phyloP scores from a whole-genome alignment of 148 eudicot species.

The Chenopodium suecicum region DNA sequence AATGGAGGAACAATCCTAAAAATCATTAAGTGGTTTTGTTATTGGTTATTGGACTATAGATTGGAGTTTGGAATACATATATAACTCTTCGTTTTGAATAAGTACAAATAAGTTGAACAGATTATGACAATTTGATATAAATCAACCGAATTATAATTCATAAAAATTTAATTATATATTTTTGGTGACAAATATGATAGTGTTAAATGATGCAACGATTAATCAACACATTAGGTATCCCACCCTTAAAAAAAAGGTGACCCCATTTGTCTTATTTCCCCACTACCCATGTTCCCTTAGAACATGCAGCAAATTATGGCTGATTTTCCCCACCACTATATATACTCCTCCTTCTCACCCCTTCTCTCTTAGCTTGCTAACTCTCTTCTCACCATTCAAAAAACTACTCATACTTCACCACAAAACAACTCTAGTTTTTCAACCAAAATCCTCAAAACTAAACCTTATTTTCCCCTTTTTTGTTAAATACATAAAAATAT shows the following conservation, averaged over 20 bases:
- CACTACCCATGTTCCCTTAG: constrained; percentile 58
- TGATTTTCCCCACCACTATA: constrained; percentile 43
- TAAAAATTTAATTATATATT: no score
- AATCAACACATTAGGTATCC: constrained; percentile 17
- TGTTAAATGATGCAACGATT: neutral
- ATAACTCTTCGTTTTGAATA: no score
- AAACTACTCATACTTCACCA: neutral
- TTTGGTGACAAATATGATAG: neutral
- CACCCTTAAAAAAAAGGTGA: constrained; percentile 18
- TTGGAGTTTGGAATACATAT: no score
- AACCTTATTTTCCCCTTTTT: no score
- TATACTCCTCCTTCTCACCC: neutral
- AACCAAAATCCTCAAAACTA: no score
- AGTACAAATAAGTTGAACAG: no score
- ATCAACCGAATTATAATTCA: no score
- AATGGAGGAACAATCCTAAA: no score
- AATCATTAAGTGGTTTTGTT: no score
- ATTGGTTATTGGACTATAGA: no score
- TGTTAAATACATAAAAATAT: constrained; percentile 2
- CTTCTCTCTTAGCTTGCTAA: neutral
- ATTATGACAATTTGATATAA: no score
- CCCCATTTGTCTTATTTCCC: constrained; percentile 48
- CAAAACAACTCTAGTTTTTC: neutral
- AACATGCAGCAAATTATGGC: constrained; percentile 77
- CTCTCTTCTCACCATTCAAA: neutral